Percentiles rank a stretch among this genome's conserved stretches.
Conservation (phyloP, 1,284 basidiomycete species). For the Chalciporus sp. region DNA sequence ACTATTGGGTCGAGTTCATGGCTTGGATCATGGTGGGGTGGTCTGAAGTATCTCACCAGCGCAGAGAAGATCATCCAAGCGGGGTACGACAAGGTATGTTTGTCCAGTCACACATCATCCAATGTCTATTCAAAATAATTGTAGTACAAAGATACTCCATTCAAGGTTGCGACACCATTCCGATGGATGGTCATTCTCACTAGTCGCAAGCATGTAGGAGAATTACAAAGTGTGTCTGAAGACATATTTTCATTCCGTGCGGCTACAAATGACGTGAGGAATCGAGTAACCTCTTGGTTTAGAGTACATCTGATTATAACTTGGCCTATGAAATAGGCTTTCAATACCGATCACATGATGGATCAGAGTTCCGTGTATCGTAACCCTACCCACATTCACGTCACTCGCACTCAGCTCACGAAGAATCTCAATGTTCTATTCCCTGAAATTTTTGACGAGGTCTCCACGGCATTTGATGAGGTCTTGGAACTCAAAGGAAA, state of each 20-base stretch:
- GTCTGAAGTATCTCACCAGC: neutral
- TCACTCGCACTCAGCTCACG: slow-evolving; percentile 31
- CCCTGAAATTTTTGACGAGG: slow-evolving; percentile 36
- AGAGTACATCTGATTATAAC: neutral
- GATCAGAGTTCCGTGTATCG: slow-evolving; percentile 11
- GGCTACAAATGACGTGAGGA: slow-evolving; percentile 37
- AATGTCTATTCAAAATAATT: neutral
- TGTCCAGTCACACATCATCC: no score
- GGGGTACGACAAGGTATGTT: slow-evolving; percentile 22
- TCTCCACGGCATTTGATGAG: slow-evolving; percentile 34
- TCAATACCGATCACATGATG: slow-evolving; percentile 30
- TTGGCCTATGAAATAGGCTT: slow-evolving; percentile 8
- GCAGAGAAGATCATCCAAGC: slow-evolving; percentile 12
- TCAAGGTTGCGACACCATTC: slow-evolving; percentile 43
- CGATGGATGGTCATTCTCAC: slow-evolving; percentile 45
- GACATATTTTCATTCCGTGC: slow-evolving; percentile 40
- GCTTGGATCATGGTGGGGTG: slow-evolving; percentile 18
- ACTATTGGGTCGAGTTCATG: slow-evolving; percentile 17
- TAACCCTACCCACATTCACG: slow-evolving; percentile 32
- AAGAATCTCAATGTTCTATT: slow-evolving; percentile 31
- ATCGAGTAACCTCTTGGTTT: neutral
- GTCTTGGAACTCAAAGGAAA: slow-evolving; percentile 14
- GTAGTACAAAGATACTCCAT: slow-evolving; percentile 38
- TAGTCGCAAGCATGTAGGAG: slow-evolving; percentile 40
- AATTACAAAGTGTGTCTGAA: slow-evolving; percentile 42